These are phyloP conservation scores for Aspergillus incahuasiensis DNA, from an alignment of 495 filamentous ascomycete species.

Conservation along the genomic window DNA sequence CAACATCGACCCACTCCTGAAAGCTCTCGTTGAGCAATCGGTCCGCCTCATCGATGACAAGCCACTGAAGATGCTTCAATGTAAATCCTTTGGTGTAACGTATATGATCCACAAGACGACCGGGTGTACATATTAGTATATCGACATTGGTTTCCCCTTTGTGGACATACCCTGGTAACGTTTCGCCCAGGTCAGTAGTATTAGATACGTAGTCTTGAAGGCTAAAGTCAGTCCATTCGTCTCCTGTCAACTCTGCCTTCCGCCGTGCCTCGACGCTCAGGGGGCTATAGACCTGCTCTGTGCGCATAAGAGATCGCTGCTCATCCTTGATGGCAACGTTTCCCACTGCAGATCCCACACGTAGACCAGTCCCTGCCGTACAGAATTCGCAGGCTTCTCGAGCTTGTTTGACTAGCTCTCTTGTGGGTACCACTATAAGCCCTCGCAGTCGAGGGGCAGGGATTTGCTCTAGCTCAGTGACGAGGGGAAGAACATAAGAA, in stretches of 20 bases:
- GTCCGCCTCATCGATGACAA: conserved; percentile 92
- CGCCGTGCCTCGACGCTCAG: conserved; percentile 44
- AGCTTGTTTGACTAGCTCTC: conserved; percentile 84
- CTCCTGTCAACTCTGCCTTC: conserved; percentile 32
- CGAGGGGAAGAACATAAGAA: conserved; percentile 81
- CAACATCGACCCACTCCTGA: conserved; percentile 79
- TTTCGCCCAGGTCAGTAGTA: conserved; percentile 35
- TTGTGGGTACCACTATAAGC: conserved; percentile 80
- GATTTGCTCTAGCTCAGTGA: conserved; percentile 62
- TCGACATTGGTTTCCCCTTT: conserved; percentile 67
- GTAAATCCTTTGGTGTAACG: conserved; percentile 76
- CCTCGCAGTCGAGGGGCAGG: conserved; percentile 61
- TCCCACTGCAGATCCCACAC: conserved; percentile 77
- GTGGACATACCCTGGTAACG: conserved; percentile 58
- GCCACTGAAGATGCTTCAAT: conserved; percentile 70
- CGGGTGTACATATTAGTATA: conserved; percentile 88
- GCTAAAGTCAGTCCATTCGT: conserved; percentile 46
- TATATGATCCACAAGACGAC: conserved; percentile 87
- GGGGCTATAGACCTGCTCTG: conserved; percentile 57
- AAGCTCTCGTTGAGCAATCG: conserved; percentile 86
- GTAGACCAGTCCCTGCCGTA: conserved; percentile 57
- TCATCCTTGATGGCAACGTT: conserved; percentile 72
- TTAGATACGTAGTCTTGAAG: conserved; percentile 39
- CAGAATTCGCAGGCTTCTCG: conserved; percentile 66
- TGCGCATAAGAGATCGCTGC: conserved; percentile 59